Evolutionary conservation across 768 basidiomycete genomes (phyloP).

Genomic region (Trichaptum fuscoviolaceum): DNA sequence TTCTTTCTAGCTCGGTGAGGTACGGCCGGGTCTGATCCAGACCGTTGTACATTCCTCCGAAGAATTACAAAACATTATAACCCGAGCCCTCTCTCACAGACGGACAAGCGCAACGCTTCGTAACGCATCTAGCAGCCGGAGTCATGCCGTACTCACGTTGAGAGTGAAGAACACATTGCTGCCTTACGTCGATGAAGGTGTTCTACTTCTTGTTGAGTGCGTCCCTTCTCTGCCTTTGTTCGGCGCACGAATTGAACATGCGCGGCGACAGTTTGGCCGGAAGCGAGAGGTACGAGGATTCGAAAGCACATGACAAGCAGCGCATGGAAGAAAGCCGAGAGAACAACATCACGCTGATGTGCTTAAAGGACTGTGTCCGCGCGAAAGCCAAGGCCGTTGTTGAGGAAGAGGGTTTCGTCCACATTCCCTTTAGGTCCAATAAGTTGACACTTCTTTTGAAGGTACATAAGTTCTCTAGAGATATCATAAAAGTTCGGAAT

Average conservation of each 20-base stretch:
- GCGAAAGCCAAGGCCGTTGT: constrained; percentile 31
- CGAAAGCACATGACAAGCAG: constrained; percentile 29
- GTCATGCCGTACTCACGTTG: constrained; percentile 30
- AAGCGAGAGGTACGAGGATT: constrained; percentile 32
- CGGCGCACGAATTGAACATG: constrained; percentile 12
- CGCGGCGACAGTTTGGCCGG: constrained; percentile 30
- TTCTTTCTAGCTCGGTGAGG: constrained; percentile 19
- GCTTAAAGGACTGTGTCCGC: constrained; percentile 33
- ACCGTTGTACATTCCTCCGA: constrained; percentile 23
- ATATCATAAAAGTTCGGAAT: background rate
- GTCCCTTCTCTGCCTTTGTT: constrained; percentile 9
- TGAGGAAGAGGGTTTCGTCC: constrained; percentile 30
- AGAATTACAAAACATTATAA: constrained; percentile 29
- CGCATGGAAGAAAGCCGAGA: constrained; percentile 30
- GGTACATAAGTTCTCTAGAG: constrained; percentile 12
- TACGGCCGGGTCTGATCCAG: constrained; percentile 24
- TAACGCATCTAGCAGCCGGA: constrained; percentile 28
- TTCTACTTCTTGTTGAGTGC: constrained; percentile 32
- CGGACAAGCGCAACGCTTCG: constrained; percentile 26
- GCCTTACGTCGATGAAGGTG: constrained; percentile 29
- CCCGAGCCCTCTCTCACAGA: constrained; percentile 21
- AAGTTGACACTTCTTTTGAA: constrained; percentile 33
- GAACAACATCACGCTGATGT: constrained; percentile 32
- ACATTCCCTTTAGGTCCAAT: constrained; percentile 31
- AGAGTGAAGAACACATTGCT: constrained; percentile 27